Percentiles rank a stretch among this genome's conserved stretches.
These are phyloP conservation scores for Hypoxylon sp. DNA, from an alignment of 2,329 filamentous ascomycete genomes.

Conservation along the genomic window DNA sequence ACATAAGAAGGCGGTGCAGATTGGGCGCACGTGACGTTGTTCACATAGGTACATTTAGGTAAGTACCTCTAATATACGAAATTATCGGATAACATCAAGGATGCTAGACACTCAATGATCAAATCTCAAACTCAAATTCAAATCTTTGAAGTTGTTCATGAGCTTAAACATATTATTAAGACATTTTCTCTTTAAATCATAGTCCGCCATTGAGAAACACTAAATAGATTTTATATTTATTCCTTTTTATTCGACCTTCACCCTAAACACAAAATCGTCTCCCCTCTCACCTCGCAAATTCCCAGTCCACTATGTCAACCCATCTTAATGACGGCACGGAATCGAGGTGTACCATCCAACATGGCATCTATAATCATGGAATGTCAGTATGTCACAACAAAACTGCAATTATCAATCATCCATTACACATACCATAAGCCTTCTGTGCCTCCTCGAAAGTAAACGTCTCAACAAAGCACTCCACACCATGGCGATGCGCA, in stretches of 20 bases:
- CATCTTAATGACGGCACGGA: slow-evolving; percentile 22
- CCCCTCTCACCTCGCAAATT: background rate
- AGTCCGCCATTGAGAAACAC: too few species aligned
- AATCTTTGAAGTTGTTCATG: too few species aligned
- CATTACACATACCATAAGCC: slow-evolving; percentile 18
- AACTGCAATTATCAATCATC: background rate
- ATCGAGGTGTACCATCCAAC: slow-evolving; percentile 13
- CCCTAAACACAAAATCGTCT: background rate
- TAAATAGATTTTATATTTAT: too few species aligned
- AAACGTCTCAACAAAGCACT: slow-evolving; percentile 31
- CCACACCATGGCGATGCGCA: slow-evolving; percentile 14
- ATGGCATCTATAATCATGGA: slow-evolving; percentile 23
- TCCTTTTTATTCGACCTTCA: too few species aligned
- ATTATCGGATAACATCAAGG: too few species aligned
- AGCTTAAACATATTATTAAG: too few species aligned
- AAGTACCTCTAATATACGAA: too few species aligned
- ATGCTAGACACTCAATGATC: too few species aligned
- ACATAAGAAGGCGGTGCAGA: slow-evolving; percentile 12
- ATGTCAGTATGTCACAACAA: background rate
- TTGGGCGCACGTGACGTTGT: slow-evolving; percentile 4
- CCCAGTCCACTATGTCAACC: background rate
- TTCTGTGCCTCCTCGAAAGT: slow-evolving; percentile 26
- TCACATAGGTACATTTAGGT: too few species aligned
- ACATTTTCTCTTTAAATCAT: too few species aligned
- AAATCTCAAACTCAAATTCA: too few species aligned